Percentiles rank a stretch among this genome's conserved stretches.
These are phyloP conservation scores for Penicillium sp. DNA, from an alignment of 2,329 filamentous ascomycete species.

Conservation along the genomic window DNA sequence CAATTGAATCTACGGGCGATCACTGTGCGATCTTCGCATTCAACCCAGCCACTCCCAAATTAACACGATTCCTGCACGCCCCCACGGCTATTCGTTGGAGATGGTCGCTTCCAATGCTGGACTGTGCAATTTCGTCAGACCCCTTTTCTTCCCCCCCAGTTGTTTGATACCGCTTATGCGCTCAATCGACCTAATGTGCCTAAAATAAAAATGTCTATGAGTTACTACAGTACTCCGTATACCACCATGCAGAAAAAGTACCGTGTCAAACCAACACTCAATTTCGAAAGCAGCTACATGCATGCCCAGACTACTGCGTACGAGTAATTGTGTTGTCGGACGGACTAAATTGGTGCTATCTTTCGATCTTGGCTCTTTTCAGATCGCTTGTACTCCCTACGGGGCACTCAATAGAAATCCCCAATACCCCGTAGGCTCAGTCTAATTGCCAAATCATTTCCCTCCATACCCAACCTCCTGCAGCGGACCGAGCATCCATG, in stretches of 20 bases:
- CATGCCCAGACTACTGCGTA: conserved; percentile 4
- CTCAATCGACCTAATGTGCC: conserved; percentile 1
- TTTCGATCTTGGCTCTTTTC: conserved; percentile 2
- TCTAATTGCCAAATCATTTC: conserved; percentile 7
- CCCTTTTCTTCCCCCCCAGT: background rate
- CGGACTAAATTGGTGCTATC: conserved; percentile 1
- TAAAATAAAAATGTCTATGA: background rate
- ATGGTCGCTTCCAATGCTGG: background rate
- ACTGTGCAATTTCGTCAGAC: background rate
- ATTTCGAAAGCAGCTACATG: conserved; percentile 18
- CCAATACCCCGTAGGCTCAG: background rate
- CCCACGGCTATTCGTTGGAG: conserved; percentile 1
- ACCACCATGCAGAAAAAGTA: background rate
- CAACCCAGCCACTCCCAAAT: conserved; percentile 8
- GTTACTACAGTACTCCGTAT: background rate
- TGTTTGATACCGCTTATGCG: background rate
- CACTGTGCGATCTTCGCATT: conserved; percentile 10
- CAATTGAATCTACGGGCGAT: conserved; percentile 1
- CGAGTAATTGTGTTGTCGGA: background rate
- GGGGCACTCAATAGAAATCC: too few relatives aligned
- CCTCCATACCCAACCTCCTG: conserved; percentile 16
- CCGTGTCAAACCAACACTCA: background rate
- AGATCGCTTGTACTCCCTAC: conserved; percentile 6
- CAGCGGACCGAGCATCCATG: conserved; percentile 25
- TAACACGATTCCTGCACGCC: conserved; percentile 6